Conservation (phyloP, 2,329 filamentous ascomycete genomes). For the Cylindrodendrum hubeiense region DNA sequence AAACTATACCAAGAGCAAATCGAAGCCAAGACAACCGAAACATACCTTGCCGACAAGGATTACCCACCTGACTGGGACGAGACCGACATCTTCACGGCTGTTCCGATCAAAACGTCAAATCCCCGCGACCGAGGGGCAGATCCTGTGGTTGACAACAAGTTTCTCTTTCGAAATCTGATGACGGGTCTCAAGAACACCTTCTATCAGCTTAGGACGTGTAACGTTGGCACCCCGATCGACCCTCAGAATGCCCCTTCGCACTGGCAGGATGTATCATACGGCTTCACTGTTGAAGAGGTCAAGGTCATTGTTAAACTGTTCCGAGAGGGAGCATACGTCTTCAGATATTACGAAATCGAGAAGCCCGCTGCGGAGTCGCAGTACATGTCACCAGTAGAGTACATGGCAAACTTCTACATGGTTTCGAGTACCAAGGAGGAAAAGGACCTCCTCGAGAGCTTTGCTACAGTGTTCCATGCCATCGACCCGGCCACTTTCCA, state of each 20-base stretch:
- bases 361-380: constrained; percentile 79
- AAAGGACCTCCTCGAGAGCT: constrained; percentile 96
- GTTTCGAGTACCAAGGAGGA: constrained; percentile 95
- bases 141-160: constrained; percentile 96
- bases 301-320: constrained; percentile 97
- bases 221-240: constrained; percentile 80
- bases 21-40: constrained; percentile 73
- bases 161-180: constrained; percentile 95
- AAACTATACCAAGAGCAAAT: constrained; percentile 80
- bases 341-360: constrained; percentile 95
- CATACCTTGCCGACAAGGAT: constrained; percentile 86
- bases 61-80: constrained; percentile 94
- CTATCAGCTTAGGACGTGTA: constrained; percentile 92
- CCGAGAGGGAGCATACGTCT: constrained; percentile 94
- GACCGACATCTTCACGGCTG: constrained; percentile 95
- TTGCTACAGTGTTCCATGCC: constrained; percentile 98
- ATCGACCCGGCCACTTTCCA: constrained; percentile 99
- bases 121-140: constrained; percentile 89
- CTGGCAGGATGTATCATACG: constrained; percentile 95
- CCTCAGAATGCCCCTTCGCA: constrained; percentile 83
- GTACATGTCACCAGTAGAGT: constrained; percentile 86
- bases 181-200: constrained; percentile 97
- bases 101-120: constrained; percentile 95
- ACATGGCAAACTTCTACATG: constrained; percentile 95
- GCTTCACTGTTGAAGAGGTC: constrained; percentile 97